phyloP scores from a whole-genome alignment of 2,329 filamentous ascomycete genomes.

The Apiospora phragmitis region DNA sequence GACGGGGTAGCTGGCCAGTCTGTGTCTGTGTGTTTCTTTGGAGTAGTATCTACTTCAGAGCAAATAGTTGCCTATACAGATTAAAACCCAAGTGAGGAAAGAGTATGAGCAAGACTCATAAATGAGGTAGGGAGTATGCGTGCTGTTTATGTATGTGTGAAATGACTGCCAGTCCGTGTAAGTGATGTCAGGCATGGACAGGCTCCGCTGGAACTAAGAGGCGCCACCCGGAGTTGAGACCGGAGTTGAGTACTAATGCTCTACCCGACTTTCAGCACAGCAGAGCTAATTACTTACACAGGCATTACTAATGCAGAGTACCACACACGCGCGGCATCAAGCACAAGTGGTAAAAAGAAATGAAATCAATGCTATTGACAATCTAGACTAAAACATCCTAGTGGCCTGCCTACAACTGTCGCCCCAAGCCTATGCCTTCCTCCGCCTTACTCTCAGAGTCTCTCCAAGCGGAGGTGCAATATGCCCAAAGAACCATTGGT shows the following conservation, averaged over 20 bases:
- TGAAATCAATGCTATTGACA: not conserved
- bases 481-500: slow-evolving; percentile 31
- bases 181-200: not conserved
- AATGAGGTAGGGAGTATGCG: not conserved
- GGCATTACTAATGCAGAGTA: too few relatives aligned
- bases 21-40: not conserved
- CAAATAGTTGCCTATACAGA: too few relatives aligned
- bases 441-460: slow-evolving; percentile 24
- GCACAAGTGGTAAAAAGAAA: too few relatives aligned
- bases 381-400: not conserved
- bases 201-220: not conserved
- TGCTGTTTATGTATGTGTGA: not conserved
- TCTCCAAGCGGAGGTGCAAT: slow-evolving; percentile 27
- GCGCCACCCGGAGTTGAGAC: not conserved
- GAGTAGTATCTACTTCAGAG: not conserved
- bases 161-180: not conserved
- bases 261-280: not conserved
- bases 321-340: too few relatives aligned
- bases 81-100: not conserved
- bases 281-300: not conserved
- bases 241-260: not conserved
- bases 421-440: not conserved
- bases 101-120: not conserved
- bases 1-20: too few relatives aligned
- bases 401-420: not conserved